Evolutionary conservation across 2,329 filamentous ascomycete genomes (phyloP).

Genomic region (Diaporthe citrichinensis): DNA sequence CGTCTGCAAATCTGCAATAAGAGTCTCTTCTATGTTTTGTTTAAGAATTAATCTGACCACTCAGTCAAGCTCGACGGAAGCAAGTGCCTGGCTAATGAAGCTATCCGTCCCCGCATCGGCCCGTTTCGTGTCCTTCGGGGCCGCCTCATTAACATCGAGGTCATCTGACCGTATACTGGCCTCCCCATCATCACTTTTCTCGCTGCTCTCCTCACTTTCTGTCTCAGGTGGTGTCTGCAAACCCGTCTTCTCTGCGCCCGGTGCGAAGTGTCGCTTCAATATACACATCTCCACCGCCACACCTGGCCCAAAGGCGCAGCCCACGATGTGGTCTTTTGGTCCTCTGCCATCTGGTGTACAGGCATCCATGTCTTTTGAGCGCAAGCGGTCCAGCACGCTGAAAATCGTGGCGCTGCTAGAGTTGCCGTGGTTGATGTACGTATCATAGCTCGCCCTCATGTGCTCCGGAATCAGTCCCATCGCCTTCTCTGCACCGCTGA

Average conservation of each 20-base stretch:
- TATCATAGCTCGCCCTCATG: slow-evolving; percentile 78
- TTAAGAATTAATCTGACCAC: neutral
- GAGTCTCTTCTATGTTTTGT: slow-evolving; percentile 5
- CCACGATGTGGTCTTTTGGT: slow-evolving; percentile 71
- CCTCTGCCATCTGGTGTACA: slow-evolving; percentile 63
- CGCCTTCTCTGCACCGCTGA: slow-evolving; percentile 72
- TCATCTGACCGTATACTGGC: slow-evolving; percentile 45
- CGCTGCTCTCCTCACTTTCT: slow-evolving; percentile 62
- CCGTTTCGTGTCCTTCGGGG: neutral
- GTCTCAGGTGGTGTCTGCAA: slow-evolving; percentile 68
- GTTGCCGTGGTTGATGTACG: slow-evolving; percentile 78
- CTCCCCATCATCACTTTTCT: slow-evolving; percentile 55
- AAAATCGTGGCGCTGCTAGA: slow-evolving; percentile 79
- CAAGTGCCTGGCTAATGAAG: slow-evolving; percentile 51
- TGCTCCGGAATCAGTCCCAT: slow-evolving; percentile 73
- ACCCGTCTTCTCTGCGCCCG: slow-evolving; percentile 49
- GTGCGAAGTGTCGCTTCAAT: slow-evolving; percentile 64
- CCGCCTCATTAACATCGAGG: slow-evolving; percentile 22
- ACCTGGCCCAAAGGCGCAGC: slow-evolving; percentile 79
- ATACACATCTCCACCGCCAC: slow-evolving; percentile 79
- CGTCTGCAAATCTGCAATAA: neutral
- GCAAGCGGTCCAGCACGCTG: slow-evolving; percentile 74
- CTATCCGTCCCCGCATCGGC: slow-evolving; percentile 40
- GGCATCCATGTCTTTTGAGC: slow-evolving; percentile 72
- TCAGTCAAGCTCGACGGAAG: slow-evolving; percentile 51